Evolutionary conservation across 495 filamentous ascomycete species (phyloP), one percentile per base, ranked within the genome.

Genomic region (Podospora pseudopauciseta): DNA sequence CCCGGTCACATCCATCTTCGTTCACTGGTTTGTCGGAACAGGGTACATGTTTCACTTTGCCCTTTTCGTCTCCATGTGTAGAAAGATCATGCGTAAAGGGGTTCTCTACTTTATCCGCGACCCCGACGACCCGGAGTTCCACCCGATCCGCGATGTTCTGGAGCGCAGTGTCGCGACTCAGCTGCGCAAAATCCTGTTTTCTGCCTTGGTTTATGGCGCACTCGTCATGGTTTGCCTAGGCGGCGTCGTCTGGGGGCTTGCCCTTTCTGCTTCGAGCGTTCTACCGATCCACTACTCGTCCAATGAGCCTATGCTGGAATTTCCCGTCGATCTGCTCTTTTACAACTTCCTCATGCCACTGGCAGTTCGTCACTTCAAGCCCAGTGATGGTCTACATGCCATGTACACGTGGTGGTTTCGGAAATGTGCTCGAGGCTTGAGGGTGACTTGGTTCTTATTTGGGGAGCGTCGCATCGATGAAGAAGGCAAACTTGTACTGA

Each of bases 11-110:
- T 96, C 92, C 5, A 86, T 94, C 20, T 99, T 99, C 74, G 90
- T 98, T 26, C 95, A 99, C 78, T 99, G 95, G 95, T 99, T 99
- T 76, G 88, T 97, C 61, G 95, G 95, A 23, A 99, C 95, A 5
- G 97, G 93, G 70, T 99, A 99, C 79, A 99, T 99, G 95, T 99
- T 99, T 78, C 95, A 99, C 76, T 99, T 99, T 76, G 95, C 95
- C 23, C 84, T 98, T 16, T 99, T 99, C 76, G 95, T 99, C 58
- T 93, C 94, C 56, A 98, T 99, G 95, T 99, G 95, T 79, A 89
- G 95, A 62, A 97, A 97, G 81, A 97, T 98, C 64, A 90, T 99
- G 89, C 87, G 95, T 68, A 90, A 83, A 62, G 95, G 95, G 55
- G 95, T 98, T 59, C 85, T 99, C 65, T 97, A 97, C 81, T 99